Evolutionary conservation across 495 filamentous ascomycete genomes (phyloP).

Genomic region (Talaromyces nanjingensis): DNA sequence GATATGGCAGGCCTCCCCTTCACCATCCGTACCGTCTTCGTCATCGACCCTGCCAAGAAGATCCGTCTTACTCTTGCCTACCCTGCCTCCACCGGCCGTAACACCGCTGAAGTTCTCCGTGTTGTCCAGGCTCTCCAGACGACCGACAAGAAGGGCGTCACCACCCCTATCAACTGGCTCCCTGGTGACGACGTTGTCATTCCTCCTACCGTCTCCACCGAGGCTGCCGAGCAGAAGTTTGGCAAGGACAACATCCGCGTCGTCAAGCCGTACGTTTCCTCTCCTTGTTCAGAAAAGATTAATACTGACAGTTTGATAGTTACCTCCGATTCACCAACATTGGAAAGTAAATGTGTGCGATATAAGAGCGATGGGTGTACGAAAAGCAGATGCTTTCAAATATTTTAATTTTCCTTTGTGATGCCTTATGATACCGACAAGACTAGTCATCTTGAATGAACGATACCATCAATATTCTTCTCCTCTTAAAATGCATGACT

Average conservation of each 20-base stretch:
- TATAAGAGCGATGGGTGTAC: background rate
- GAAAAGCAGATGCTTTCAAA: background rate
- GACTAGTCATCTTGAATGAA: background rate
- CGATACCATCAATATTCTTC: background rate
- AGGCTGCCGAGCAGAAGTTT: conserved; percentile 85
- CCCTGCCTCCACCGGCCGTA: conserved; percentile 94
- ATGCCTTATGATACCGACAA: conserved; percentile 7
- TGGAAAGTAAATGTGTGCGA: conserved; percentile 23
- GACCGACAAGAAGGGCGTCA: conserved; percentile 91
- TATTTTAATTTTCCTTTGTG: conserved; percentile 3
- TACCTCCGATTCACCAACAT: conserved; percentile 43
- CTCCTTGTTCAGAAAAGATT: background rate
- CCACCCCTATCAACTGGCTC: conserved; percentile 89
- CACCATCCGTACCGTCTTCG: conserved; percentile 97
- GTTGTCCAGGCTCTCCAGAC: conserved; percentile 96
- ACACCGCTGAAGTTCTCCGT: conserved; percentile 91
- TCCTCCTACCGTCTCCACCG: conserved; percentile 77
- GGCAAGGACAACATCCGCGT: conserved; percentile 65
- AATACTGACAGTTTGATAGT: conserved; percentile 12
- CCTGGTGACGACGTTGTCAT: conserved; percentile 93
- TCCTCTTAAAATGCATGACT: background rate
- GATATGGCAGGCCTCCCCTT: conserved; percentile 58
- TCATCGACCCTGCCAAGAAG: conserved; percentile 97
- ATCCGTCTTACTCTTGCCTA: conserved; percentile 95
- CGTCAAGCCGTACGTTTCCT: conserved; percentile 77